phyloP scores from a whole-genome alignment of 805 yeast species.

The Brettanomyces sp. region DNA sequence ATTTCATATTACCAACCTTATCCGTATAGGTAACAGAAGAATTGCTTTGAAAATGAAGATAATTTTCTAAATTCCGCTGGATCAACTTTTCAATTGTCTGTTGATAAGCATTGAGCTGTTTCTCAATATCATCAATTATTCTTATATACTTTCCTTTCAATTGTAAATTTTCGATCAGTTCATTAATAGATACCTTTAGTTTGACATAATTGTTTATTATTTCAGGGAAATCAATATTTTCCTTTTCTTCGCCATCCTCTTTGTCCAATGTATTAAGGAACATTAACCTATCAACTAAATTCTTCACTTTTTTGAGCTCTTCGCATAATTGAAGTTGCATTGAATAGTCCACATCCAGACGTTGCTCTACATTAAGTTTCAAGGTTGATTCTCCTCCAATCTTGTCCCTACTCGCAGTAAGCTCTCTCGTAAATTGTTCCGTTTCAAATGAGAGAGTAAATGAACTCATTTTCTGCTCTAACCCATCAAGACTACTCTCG shows the following conservation, averaged over 20 bases:
- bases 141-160: conserved; percentile 2
- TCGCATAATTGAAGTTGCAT: conserved; percentile 23
- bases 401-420: background rate
- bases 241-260: conserved; percentile 6
- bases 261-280: conserved; percentile 6
- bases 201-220: conserved; percentile 10
- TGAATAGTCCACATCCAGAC: conserved; percentile 12
- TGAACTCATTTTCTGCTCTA: too few relatives aligned
- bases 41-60: conserved; percentile 8
- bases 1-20: conserved; percentile 7
- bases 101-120: conserved; percentile 7
- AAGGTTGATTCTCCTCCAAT: background rate
- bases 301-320: conserved; percentile 23
- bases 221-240: conserved; percentile 7
- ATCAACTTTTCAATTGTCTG: conserved; percentile 5
- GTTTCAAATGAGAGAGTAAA: too few relatives aligned
- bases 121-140: conserved; percentile 10
- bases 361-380: background rate
- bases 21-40: conserved; percentile 6
- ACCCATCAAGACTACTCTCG: too few relatives aligned
- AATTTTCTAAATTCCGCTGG: conserved; percentile 5
- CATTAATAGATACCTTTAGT: conserved; percentile 6
- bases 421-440: too few relatives aligned
- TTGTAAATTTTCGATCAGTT: conserved; percentile 5
- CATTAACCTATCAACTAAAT: conserved; percentile 18